A percentile compares a stretch with the other conserved stretches of the same genome.
Evolutionary conservation across 1,139 yeast species (phyloP).

Genomic region (Hansenula sp.): DNA sequence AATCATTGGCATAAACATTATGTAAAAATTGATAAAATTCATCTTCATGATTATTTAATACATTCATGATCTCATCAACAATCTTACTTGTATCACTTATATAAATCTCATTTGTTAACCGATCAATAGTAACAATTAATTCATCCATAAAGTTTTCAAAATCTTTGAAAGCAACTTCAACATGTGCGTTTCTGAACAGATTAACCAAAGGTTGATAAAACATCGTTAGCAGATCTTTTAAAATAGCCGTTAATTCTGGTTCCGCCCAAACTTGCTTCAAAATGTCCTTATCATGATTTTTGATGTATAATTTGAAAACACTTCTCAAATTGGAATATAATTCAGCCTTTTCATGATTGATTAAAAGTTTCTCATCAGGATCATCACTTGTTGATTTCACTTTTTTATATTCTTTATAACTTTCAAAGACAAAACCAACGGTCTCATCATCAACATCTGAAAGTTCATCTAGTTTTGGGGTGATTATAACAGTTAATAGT

Average conservation of each 20-base stretch:
- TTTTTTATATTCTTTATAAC: conserved; percentile 22
- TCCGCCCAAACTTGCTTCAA: conserved; percentile 82
- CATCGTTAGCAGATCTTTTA: conserved; percentile 69
- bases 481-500: conserved; percentile 30
- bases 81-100: conserved; percentile 43
- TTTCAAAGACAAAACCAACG: conserved; percentile 24
- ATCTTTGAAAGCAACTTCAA: conserved; percentile 71
- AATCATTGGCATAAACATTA: conserved; percentile 70
- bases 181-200: conserved; percentile 70
- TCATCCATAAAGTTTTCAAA: conserved; percentile 74
- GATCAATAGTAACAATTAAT: conserved; percentile 47
- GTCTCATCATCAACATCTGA: conserved; percentile 17
- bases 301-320: conserved; percentile 58
- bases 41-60: conserved; percentile 68
- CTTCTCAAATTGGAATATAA: conserved; percentile 40
- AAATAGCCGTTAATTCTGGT: conserved; percentile 66
- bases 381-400: conserved; percentile 8
- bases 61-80: conserved; percentile 60
- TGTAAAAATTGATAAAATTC: conserved; percentile 72
- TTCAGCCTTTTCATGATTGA: conserved; percentile 19
- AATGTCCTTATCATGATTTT: conserved; percentile 71
- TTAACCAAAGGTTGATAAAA: conserved; percentile 83
- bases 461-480: conserved; percentile 14
- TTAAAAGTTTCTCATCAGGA: conserved; percentile 9
- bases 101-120: conserved; percentile 40